Conservation (phyloP, 169 alveolate genomes). For the Plasmodium fragile region DNA sequence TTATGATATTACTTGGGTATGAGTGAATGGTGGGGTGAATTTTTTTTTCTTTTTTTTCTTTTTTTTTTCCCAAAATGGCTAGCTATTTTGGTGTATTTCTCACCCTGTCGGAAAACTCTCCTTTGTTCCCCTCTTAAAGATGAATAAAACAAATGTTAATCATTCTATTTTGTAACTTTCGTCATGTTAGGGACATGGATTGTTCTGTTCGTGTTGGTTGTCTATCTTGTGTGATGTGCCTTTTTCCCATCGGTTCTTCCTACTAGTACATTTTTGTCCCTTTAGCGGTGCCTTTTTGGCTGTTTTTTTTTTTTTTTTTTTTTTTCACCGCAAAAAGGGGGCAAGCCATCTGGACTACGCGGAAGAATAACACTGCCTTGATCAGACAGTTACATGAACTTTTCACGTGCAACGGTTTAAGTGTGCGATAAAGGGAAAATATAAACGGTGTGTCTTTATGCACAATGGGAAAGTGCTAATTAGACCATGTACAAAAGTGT, state of each 20-base stretch:
- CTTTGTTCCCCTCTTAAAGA: background rate
- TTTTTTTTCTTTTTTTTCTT: background rate
- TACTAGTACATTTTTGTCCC: background rate
- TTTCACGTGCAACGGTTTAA: background rate
- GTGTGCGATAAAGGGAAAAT: background rate
- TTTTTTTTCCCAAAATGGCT: background rate
- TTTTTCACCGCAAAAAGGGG: background rate
- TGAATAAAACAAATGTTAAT: background rate
- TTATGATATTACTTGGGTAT: constrained; percentile 66
- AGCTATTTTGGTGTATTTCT: background rate
- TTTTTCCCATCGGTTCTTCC: background rate
- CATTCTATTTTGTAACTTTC: background rate
- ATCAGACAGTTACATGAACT: background rate
- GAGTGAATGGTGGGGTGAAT: constrained; percentile 23
- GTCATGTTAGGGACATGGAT: background rate
- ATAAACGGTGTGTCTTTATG: background rate
- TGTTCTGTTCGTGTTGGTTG: background rate
- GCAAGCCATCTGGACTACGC: background rate
- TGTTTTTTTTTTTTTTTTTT: background rate
- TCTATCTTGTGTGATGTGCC: background rate
- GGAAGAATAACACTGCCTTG: background rate
- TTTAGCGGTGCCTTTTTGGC: background rate
- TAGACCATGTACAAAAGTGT: background rate
- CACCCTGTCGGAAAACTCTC: background rate
- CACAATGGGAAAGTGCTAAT: background rate